phyloP scores from a whole-genome alignment of 1,139 yeast genomes.

The Candida tropicalis region DNA sequence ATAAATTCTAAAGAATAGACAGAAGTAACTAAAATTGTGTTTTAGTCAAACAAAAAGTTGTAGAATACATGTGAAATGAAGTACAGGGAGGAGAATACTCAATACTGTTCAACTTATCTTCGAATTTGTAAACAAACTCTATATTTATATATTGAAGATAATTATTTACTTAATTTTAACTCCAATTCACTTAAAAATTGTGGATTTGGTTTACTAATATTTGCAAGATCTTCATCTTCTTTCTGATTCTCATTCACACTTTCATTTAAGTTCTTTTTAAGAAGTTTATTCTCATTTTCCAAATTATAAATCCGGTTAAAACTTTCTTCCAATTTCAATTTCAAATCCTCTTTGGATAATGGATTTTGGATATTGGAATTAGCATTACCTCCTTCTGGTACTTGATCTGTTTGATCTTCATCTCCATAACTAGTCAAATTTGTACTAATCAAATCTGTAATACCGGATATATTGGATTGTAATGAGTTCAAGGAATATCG shows the following conservation, averaged over 20 bases:
- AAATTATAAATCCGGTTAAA: conserved; percentile 39
- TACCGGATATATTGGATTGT: conserved; percentile 45
- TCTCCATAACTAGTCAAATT: conserved; percentile 41
- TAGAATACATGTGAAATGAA: too few species aligned
- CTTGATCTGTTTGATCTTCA: conserved; percentile 17
- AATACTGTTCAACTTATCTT: too few species aligned
- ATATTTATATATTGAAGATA: too few species aligned
- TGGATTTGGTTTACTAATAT: conserved; percentile 3
- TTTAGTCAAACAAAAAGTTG: too few species aligned
- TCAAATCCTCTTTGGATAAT: conserved; percentile 38
- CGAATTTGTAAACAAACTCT: too few species aligned
- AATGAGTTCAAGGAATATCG: conserved; percentile 45
- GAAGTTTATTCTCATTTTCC: conserved; percentile 32
- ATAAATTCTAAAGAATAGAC: neutral
- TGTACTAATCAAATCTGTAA: conserved; percentile 44
- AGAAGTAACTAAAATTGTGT: too few species aligned
- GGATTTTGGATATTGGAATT: neutral
- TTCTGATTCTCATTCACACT: conserved; percentile 1
- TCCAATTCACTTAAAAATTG: conserved; percentile 7
- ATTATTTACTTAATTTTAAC: conserved; percentile 3
- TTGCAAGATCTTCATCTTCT: conserved; percentile 2
- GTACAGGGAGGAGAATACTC: too few species aligned
- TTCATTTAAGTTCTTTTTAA: conserved; percentile 16
- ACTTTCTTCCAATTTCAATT: conserved; percentile 41
- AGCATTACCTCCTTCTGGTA: conserved; percentile 7